phyloP scores from a whole-genome alignment of 2,329 filamentous ascomycete species.

The Calycina herbarum region DNA sequence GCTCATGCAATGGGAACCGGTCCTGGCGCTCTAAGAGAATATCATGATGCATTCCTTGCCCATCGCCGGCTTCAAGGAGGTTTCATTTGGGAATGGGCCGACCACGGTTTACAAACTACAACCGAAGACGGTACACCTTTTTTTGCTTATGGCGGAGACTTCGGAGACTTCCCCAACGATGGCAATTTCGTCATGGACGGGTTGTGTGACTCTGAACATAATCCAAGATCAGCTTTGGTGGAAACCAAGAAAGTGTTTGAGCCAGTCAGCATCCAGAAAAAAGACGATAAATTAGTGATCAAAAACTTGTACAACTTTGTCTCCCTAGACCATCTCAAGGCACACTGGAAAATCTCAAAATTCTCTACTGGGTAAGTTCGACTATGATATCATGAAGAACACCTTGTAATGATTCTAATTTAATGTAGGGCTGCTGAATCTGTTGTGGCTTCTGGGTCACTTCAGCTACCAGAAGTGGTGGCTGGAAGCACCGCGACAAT shows the following conservation, averaged over 20 bases:
- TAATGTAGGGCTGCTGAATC: background rate
- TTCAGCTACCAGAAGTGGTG: conserved; percentile 7
- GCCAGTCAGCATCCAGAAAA: conserved; percentile 43
- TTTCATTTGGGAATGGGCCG: conserved; percentile 64
- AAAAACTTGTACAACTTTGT: conserved; percentile 54
- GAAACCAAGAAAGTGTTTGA: conserved; percentile 60
- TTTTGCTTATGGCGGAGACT: conserved; percentile 63
- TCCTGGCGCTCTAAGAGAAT: conserved; percentile 57
- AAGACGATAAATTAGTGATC: conserved; percentile 38
- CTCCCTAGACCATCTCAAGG: conserved; percentile 48
- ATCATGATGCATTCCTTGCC: conserved; percentile 53
- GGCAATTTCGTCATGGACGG: conserved; percentile 64
- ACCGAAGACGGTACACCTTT: conserved; percentile 46
- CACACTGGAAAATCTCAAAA: conserved; percentile 11
- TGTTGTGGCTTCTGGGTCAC: conserved; percentile 7
- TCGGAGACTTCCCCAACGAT: conserved; percentile 61
- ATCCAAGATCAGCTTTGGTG: conserved; percentile 56
- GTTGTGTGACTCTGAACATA: conserved; percentile 53
- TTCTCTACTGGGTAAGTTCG: conserved; percentile 10
- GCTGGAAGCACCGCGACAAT: conserved; percentile 18
- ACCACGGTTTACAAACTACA: conserved; percentile 54
- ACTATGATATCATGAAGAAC: background rate
- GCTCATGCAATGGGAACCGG: conserved; percentile 58
- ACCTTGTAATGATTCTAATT: background rate
- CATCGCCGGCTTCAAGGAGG: conserved; percentile 56